Evolutionary conservation across 345 rosid genomes (phyloP).

Genomic region (Diplotaxis tenuifolia): DNA sequence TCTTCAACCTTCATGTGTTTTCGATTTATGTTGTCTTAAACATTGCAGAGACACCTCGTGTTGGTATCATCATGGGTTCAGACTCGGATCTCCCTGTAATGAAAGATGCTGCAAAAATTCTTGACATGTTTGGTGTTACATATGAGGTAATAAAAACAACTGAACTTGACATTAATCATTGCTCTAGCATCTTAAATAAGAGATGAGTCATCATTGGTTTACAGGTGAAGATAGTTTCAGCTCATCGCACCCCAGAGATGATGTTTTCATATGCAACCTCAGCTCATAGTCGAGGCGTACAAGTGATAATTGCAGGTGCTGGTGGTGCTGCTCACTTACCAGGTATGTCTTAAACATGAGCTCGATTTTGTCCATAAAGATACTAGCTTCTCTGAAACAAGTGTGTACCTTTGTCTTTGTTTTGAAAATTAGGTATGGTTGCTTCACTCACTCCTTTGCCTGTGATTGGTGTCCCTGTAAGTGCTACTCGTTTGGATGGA

Average conservation of each 20-base stretch:
- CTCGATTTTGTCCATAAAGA: neutral
- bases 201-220: constrained; percentile 1
- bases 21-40: constrained; percentile 9
- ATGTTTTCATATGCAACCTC: constrained; percentile 84
- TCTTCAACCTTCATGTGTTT: neutral
- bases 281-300: constrained; percentile 66
- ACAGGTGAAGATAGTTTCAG: constrained; percentile 83
- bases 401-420: neutral
- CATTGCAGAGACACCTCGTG: constrained; percentile 61
- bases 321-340: constrained; percentile 99
- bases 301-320: constrained; percentile 92
- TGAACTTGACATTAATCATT: neutral
- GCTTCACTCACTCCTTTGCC: constrained; percentile 96
- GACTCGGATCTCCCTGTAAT: constrained; percentile 96
- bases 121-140: constrained; percentile 65
- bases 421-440: constrained; percentile 69
- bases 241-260: constrained; percentile 87
- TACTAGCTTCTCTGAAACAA: neutral
- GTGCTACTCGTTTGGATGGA: constrained; percentile 81
- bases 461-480: constrained; percentile 90
- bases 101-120: constrained; percentile 85
- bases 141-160: constrained; percentile 58
- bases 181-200: neutral
- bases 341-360: constrained; percentile 46
- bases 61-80: constrained; percentile 95